Evolutionary conservation across 345 rosid genomes (phyloP), one percentile per base, ranked within the genome.

Genomic region (Corymbia maculata): DNA sequence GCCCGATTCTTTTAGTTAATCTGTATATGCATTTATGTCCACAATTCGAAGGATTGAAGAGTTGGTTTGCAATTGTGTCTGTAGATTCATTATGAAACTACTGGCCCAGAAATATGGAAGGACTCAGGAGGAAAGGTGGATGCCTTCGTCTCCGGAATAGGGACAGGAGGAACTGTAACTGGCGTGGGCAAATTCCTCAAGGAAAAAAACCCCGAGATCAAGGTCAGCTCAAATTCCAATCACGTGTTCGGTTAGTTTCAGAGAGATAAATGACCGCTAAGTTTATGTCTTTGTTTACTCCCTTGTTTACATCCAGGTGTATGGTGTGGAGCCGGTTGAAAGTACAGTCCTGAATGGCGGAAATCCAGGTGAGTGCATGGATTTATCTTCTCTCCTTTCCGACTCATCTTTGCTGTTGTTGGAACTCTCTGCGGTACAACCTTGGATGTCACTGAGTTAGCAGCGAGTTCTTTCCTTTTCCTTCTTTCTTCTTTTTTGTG

Each of bases 71-170:
- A 4, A 11, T 49, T 16, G 13, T 88, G 32, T 64, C 36, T 90
- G 90, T 50, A 96, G 99, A 92, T 94, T 32, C 99, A 96, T 88
- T 97, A 94, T 64, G 94, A 91, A 89, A 95, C 93, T 28, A 91
- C 92, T 57, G 93, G 93, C 21, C 92, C 92, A 2, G 92, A 92
- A 89, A 92, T 92, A 85, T 91, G 92, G 93, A 85, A 87, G 59
- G 92, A 89, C 87, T 90, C 94, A 0, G 92, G 88, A 51, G 93
- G 94, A 87, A 92, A 88, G 89, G 93, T 94, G 42, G 96, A 95
- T 90, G 93, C 90, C 24, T 51, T 94, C 26, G 89, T 94, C 68
- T 86, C 95, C 5, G 96, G 92, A 22, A 85, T 94, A 45, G 94
- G 96, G 85, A 94, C 95, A 13, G 94, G 93, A 47, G 96, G 96